Evolutionary conservation across 2,329 filamentous ascomycete genomes (phyloP), one percentile per base, ranked within the genome.

Genomic region (Aspergillus fructus): DNA sequence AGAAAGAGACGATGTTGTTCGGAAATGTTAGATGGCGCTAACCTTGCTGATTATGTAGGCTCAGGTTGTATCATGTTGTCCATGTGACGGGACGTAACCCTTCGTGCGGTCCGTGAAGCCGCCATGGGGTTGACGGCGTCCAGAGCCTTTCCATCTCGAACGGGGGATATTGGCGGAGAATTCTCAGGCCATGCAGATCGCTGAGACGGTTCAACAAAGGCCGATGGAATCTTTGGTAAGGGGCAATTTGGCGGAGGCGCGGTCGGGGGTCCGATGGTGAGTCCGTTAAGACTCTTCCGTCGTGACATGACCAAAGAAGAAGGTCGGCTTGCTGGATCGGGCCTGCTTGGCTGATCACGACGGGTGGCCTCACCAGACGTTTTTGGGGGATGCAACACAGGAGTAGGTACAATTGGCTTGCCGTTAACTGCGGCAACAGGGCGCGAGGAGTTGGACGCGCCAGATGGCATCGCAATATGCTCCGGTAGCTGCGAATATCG

Each of bases 191-290:
- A 56, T 15, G 21, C 27, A 33, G 49, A 37, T 40, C 49, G 55
- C n/a, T 59, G 42, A 5, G 62, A 50, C 3, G 50, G 17, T n/a
- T 58, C 47, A 6, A 50, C 54, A 4, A 62, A 42, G 8, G 64
- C 60, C 0, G 64, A 65, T 7, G 71, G 71, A 1, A 73, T 67
- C 43, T 72, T 68, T 4, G 71, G 71, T 3, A 74, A 58, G 2
- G 71, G 71, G 40, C 67, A 72, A 41, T 68, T 71, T 4, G 71
- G 71, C 34, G 71, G 71, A 40, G 71, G 71, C 8, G 66, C 66
- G 11, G 60, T 53, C 2, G 71, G 70, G 24, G 70, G 71, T 0
- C 70, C 71, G 30, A 67, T 59, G 9, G 61, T 53, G 15, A 73
- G 57, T 2, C 71, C 71, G 2, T 67, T 68, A 64, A 73, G 68